Percentiles rank a stretch among this genome's conserved stretches.
Conservation (phyloP, 2,329 filamentous ascomycete species). For the Cercospora citrullina region DNA sequence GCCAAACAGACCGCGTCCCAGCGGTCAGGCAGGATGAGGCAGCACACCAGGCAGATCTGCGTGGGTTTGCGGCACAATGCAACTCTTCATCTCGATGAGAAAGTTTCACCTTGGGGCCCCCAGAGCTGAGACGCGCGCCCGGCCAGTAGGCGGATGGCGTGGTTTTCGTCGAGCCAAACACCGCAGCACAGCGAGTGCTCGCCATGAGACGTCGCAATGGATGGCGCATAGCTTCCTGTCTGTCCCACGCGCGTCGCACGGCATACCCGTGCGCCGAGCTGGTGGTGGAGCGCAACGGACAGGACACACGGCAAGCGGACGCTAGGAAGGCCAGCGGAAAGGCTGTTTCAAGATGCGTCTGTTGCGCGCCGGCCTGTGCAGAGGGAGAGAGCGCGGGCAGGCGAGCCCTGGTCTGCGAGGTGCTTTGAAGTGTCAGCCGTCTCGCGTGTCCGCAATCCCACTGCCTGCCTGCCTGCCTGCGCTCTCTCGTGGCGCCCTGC, state of each 20-base stretch:
- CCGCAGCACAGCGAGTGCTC: neutral
- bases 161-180: conserved; percentile 2
- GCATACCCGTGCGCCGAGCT: neutral
- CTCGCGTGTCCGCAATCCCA: neutral
- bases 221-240: neutral
- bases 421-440: neutral
- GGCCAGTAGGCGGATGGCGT: neutral
- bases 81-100: conserved; percentile 13
- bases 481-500: neutral
- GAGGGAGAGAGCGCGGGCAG: neutral
- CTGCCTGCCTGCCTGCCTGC: neutral
- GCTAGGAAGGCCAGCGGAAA: neutral
- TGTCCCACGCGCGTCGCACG: conserved; percentile 4
- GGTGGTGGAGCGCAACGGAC: neutral
- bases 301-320: neutral
- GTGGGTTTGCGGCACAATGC: neutral
- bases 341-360: neutral
- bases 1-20: neutral
- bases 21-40: neutral
- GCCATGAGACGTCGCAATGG: neutral
- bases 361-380: neutral
- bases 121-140: neutral
- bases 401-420: neutral
- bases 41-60: neutral
- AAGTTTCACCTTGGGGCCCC: neutral